These are phyloP conservation scores for Gastrolobium bilobum DNA, from an alignment of 306 rosid species.

Conservation along the genomic window DNA sequence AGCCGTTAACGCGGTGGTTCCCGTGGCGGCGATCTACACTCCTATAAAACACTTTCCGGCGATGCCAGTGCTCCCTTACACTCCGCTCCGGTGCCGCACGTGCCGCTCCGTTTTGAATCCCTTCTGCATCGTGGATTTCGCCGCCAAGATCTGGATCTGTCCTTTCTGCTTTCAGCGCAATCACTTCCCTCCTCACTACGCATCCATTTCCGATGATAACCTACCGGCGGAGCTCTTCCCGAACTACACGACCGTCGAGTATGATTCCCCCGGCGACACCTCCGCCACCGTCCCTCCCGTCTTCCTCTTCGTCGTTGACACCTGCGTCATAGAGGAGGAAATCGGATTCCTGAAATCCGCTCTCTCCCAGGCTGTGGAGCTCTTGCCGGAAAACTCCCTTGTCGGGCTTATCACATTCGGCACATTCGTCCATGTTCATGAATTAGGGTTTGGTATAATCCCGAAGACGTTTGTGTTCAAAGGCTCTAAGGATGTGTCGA, in stretches of 20 bases:
- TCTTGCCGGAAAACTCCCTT: conserved; percentile 85
- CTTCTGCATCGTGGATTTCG: conserved; percentile 91
- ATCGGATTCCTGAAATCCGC: conserved; percentile 76
- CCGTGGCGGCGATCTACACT: conserved; percentile 84
- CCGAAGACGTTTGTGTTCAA: conserved; percentile 84
- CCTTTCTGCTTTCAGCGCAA: conserved; percentile 94
- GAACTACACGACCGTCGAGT: conserved; percentile 89
- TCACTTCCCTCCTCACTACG: conserved; percentile 88
- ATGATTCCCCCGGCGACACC: conserved; percentile 56
- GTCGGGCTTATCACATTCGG: conserved; percentile 91
- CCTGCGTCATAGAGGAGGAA: conserved; percentile 89
- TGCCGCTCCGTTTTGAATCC: conserved; percentile 95
- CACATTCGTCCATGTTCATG: conserved; percentile 84
- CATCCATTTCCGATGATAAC: conserved; percentile 83
- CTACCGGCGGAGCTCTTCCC: conserved; percentile 99
- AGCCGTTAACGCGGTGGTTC: conserved; percentile 72
- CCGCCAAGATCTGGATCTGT: conserved; percentile 99
- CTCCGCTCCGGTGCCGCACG: conserved; percentile 90
- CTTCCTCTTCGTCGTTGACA: conserved; percentile 85
- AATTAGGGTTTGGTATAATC: conserved; percentile 77
- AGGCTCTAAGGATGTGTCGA: conserved; percentile 81
- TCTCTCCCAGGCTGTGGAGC: conserved; percentile 77
- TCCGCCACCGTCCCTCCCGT: conserved; percentile 62
- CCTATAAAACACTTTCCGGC: conserved; percentile 80
- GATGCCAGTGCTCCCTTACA: conserved; percentile 78